Conservation (phyloP, 106 monocot species). For the Platanthera zijinensis region DNA sequence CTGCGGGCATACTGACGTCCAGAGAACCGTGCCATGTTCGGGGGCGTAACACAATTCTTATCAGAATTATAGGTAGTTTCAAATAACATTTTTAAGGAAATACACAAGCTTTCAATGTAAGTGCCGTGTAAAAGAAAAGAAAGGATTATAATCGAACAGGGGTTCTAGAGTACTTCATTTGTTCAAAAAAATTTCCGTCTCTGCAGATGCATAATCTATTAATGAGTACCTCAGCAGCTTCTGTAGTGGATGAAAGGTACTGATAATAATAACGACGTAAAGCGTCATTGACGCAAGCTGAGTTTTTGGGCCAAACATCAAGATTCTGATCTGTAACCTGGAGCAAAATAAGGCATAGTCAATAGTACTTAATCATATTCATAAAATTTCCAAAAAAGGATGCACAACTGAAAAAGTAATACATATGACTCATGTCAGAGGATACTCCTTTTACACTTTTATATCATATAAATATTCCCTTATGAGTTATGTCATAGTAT, state of each 20-base stretch:
- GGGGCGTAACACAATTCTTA: too few species aligned
- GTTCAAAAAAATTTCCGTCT: neutral
- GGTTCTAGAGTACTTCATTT: neutral
- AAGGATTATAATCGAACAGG: neutral
- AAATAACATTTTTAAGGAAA: neutral
- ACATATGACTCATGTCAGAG: neutral
- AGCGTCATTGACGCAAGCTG: constrained; percentile 90
- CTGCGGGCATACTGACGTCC: too few species aligned
- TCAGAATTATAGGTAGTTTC: neutral
- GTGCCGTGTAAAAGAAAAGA: neutral
- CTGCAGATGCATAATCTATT: constrained; percentile 1
- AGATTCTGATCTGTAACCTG: constrained; percentile 95
- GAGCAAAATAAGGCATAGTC: neutral
- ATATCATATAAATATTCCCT: too few species aligned
- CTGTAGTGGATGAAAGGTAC: constrained; percentile 83
- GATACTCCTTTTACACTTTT: too few species aligned
- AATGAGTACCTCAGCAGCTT: constrained; percentile 85
- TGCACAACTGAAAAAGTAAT: neutral
- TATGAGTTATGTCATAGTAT: too few species aligned
- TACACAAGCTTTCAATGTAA: neutral
- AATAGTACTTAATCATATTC: neutral
- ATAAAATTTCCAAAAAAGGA: neutral
- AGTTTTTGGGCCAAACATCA: constrained; percentile 75
- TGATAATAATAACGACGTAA: constrained; percentile 93
- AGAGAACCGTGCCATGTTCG: too few species aligned